These are phyloP conservation scores for Lachancea meyersii DNA, from an alignment of 805 yeast genomes.

Conservation along the genomic window DNA sequence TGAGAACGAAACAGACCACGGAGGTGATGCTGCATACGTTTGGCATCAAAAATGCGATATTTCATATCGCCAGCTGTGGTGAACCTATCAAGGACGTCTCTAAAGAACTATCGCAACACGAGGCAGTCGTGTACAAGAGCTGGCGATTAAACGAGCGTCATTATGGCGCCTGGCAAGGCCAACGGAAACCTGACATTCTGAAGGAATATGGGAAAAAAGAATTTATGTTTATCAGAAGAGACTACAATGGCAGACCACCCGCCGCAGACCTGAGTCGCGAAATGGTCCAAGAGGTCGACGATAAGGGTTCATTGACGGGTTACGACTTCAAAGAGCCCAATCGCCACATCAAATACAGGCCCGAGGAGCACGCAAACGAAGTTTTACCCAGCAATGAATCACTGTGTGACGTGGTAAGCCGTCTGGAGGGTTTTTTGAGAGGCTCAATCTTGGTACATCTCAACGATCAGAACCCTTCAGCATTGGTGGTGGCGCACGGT, in stretches of 20 bases:
- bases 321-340: conserved; percentile 35
- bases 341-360: conserved; percentile 28
- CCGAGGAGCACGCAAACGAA: conserved; percentile 36
- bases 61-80: conserved; percentile 20
- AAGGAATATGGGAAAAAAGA: conserved; percentile 62
- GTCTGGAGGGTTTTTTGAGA: conserved; percentile 56
- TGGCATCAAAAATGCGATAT: conserved; percentile 15
- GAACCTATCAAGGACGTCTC: conserved; percentile 8
- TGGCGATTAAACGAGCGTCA: conserved; percentile 85
- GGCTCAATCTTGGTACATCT: conserved; percentile 42
- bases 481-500: conserved; percentile 74
- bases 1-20: conserved; percentile 71
- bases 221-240: conserved; percentile 76
- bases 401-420: conserved; percentile 59
- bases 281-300: conserved; percentile 36
- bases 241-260: conserved; percentile 69
- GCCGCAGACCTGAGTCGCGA: conserved; percentile 31
- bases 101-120: conserved; percentile 35
- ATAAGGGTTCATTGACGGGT: conserved; percentile 27
- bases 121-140: conserved; percentile 51
- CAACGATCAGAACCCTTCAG: conserved; percentile 41
- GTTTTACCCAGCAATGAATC: conserved; percentile 67
- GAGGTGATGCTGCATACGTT: conserved; percentile 56
- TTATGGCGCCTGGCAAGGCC: conserved; percentile 78
- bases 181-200: conserved; percentile 61